A percentile compares a stretch with the other conserved stretches of the same genome.
Evolutionary conservation across 2,329 filamentous ascomycete genomes (phyloP).

Genomic region (Diplodia mutila): DNA sequence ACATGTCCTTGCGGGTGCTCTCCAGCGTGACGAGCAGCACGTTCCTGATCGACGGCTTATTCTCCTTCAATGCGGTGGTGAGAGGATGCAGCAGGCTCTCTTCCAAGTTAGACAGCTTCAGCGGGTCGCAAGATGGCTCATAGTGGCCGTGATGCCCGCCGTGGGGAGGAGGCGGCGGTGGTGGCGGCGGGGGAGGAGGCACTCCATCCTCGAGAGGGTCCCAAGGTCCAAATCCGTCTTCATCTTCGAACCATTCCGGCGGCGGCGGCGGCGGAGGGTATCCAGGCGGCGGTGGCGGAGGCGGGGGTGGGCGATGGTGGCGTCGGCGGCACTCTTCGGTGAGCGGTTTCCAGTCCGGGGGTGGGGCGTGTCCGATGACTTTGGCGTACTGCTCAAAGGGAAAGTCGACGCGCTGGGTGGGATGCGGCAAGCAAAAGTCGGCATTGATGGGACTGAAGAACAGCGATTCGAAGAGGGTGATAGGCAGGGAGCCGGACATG

Average conservation of each 20-base stretch:
- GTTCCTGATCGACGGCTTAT: conserved; percentile 43
- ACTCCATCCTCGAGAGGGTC: not conserved
- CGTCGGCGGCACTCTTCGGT: conserved; percentile 12
- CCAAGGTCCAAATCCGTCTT: not conserved
- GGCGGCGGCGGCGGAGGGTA: not conserved
- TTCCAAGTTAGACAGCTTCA: conserved; percentile 45
- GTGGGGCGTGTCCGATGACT: not conserved
- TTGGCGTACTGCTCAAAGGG: conserved; percentile 4
- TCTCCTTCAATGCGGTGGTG: conserved; percentile 35
- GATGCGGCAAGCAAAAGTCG: conserved; percentile 26
- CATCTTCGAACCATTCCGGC: not conserved
- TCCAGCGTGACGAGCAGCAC: conserved; percentile 46
- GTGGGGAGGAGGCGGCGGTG: not conserved
- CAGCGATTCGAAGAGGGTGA: conserved; percentile 35
- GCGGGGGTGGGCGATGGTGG: not conserved
- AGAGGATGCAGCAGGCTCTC: conserved; percentile 38
- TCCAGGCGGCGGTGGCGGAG: not conserved
- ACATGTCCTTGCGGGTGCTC: conserved; percentile 47
- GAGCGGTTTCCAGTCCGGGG: conserved; percentile 25
- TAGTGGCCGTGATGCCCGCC: conserved; percentile 30
- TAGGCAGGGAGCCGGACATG: conserved; percentile 42
- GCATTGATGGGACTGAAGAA: conserved; percentile 26
- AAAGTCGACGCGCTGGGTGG: conserved; percentile 14
- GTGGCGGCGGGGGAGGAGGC: not conserved
- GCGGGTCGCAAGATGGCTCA: conserved; percentile 41